Conservation (phyloP, 805 yeast genomes). For the Teunomyces funiuensis region DNA sequence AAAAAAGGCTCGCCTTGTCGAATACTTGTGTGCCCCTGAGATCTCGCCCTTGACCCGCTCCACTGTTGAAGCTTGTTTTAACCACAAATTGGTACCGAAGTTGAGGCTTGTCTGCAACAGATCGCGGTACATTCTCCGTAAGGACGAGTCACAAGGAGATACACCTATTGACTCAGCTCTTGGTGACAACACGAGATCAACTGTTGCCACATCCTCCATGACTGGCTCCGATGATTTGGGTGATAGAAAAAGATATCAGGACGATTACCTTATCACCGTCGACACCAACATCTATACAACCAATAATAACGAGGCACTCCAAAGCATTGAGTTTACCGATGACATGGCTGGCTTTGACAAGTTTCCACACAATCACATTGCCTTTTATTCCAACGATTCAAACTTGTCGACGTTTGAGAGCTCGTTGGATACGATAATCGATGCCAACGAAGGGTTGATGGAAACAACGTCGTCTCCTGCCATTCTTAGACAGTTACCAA, state of each 20-base stretch:
- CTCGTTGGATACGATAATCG: constrained; percentile 27
- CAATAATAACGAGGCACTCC: constrained; percentile 13
- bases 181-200: neutral
- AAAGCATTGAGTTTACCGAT: constrained; percentile 11
- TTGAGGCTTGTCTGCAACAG: constrained; percentile 29
- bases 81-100: constrained; percentile 27
- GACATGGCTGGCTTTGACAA: constrained; percentile 17
- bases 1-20: constrained; percentile 11
- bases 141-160: constrained; percentile 13
- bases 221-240: neutral
- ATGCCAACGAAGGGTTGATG: constrained; percentile 21
- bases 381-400: constrained; percentile 39
- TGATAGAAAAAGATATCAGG: constrained; percentile 18
- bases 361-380: constrained; percentile 36
- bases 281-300: constrained; percentile 37
- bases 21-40: constrained; percentile 16
- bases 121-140: constrained; percentile 30
- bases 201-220: neutral
- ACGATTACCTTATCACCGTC: constrained; percentile 33
- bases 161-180: neutral
- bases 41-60: constrained; percentile 25
- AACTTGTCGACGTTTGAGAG: constrained; percentile 34
- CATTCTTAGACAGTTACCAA: constrained; percentile 29
- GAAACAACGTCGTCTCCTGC: constrained; percentile 21
- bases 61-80: constrained; percentile 30